These are phyloP conservation scores for Beauveria varroae DNA, from an alignment of 2,329 filamentous ascomycete genomes.

Conservation along the genomic window DNA sequence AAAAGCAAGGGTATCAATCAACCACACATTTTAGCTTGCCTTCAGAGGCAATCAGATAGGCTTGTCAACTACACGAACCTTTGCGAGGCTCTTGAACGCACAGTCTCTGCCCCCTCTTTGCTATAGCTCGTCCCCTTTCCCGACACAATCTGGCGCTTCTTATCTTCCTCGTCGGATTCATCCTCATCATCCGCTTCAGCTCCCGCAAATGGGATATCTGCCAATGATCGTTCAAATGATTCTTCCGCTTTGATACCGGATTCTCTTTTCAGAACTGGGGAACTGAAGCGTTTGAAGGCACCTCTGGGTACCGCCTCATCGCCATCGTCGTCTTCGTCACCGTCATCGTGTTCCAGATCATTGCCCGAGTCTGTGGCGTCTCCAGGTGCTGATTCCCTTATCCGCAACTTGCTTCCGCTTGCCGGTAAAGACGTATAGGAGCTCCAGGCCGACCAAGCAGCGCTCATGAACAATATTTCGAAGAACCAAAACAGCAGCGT, in stretches of 20 bases:
- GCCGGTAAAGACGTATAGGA: constrained; percentile 23
- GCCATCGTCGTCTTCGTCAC: constrained; percentile 29
- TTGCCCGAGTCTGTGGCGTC: constrained; percentile 11
- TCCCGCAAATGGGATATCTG: constrained; percentile 27
- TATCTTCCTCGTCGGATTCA: constrained; percentile 15
- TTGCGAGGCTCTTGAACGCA: constrained; percentile 1
- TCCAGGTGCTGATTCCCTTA: constrained; percentile 9
- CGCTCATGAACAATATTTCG: constrained; percentile 59
- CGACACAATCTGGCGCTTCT: background rate
- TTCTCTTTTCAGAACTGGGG: constrained; percentile 30
- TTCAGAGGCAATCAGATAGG: background rate
- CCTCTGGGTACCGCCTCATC: constrained; percentile 30
- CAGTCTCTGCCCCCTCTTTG: background rate
- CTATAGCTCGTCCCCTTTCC: constrained; percentile 7
- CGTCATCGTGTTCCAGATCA: constrained; percentile 19
- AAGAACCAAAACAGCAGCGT: constrained; percentile 68
- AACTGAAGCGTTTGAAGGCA: constrained; percentile 23
- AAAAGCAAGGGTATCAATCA: constrained; percentile 7
- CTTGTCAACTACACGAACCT: background rate
- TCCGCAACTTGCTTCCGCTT: constrained; percentile 11
- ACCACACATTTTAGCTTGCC: background rate
- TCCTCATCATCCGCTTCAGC: constrained; percentile 41
- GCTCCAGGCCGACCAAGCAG: constrained; percentile 55
- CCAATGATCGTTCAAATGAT: constrained; percentile 20
- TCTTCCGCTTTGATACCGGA: constrained; percentile 15